These are phyloP conservation scores for Microcyclosporella mali DNA, from an alignment of 2,329 filamentous ascomycete genomes.

Conservation along the genomic window DNA sequence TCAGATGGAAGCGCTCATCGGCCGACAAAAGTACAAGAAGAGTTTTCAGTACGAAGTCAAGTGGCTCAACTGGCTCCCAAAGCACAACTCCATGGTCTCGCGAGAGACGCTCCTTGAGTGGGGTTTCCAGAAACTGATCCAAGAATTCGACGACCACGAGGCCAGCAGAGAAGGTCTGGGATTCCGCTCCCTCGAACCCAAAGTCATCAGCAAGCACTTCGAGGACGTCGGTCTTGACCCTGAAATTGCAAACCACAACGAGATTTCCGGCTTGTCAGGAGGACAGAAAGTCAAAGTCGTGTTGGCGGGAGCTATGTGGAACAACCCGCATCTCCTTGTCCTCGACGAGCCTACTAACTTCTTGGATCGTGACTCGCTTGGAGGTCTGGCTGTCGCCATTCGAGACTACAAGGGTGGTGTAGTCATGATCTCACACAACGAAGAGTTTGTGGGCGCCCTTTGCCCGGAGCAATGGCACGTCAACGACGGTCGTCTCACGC, in stretches of 20 bases:
- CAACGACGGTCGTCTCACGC: constrained; percentile 75
- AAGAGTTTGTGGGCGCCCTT: constrained; percentile 94
- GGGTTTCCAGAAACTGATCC: constrained; percentile 87
- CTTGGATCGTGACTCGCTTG: constrained; percentile 94
- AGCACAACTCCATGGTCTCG: constrained; percentile 87
- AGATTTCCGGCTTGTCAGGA: constrained; percentile 91
- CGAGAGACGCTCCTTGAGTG: constrained; percentile 81
- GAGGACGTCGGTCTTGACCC: constrained; percentile 93
- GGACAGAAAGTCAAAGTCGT: constrained; percentile 99
- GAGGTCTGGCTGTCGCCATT: constrained; percentile 93
- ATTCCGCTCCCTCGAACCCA: constrained; percentile 86
- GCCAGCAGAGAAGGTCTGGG: constrained; percentile 96
- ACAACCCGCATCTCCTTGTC: constrained; percentile 95
- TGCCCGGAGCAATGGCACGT: constrained; percentile 97
- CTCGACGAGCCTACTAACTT: constrained; percentile 99
- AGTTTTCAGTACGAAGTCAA: constrained; percentile 98
- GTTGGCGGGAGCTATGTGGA: constrained; percentile 66
- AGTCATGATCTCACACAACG: constrained; percentile 99
- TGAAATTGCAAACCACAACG: constrained; percentile 97
- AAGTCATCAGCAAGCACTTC: constrained; percentile 95
- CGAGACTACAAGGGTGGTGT: constrained; percentile 97
- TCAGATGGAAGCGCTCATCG: constrained; percentile 82
- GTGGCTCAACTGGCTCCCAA: constrained; percentile 83
- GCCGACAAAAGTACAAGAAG: constrained; percentile 98
- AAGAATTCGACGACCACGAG: constrained; percentile 98